Base-by-base conservation (phyloP, 2,329 filamentous ascomycete genomes). In the Hymenoscyphus linearis region DNA sequence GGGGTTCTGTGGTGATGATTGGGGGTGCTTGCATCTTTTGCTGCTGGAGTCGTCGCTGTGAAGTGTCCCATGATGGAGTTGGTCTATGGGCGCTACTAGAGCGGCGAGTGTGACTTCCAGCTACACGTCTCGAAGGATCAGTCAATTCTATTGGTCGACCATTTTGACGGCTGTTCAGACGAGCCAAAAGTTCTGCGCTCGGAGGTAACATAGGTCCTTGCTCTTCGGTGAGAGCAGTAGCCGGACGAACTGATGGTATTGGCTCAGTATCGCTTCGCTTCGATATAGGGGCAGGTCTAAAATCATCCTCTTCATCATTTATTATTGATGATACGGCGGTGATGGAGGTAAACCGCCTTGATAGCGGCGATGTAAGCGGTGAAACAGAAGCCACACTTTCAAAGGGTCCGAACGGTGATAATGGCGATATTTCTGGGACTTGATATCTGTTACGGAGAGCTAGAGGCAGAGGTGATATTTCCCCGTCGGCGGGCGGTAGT, bases 91-190 rank as follows among this genome's bases (percentile, higher is more conserved):
- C 52, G n/a, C 63, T 55, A 26, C 57, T 54, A 6, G 63, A 36
- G 16, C 52, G 59, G 5, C 58, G 61, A 44, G 26, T 55, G 3
- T 55, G 50, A 13, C 60, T 59, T 31, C 62, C 62, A n/a, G 71
- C 70, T 13, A 60, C 22, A 25, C 69, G 69, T 55, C 70, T 61
- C n/a, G 62, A 63, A 63, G 67, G 70, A 64, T 72, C 68, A n/a
- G 57, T 62, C 3, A 72, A 53, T 14, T 62, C 59, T 22, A 59
- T 57, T n/a, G 70, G 70, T 16, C 70, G 68, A 4, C 44, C 44
- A n/a, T 68, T 69, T 64, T 61, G 68, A 3, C 71, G 70, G 56
- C 68, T 70, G 22, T 70, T 71, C 13, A 73, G 64, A 27, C 70
- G 68, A 50, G 68, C 68, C 25, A 73, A 55, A 60, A 72, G 70